Evolutionary conservation across 371 early-diverging fungal genomes (phyloP).

Genomic region (Thermomucor indicae-seudaticae): DNA sequence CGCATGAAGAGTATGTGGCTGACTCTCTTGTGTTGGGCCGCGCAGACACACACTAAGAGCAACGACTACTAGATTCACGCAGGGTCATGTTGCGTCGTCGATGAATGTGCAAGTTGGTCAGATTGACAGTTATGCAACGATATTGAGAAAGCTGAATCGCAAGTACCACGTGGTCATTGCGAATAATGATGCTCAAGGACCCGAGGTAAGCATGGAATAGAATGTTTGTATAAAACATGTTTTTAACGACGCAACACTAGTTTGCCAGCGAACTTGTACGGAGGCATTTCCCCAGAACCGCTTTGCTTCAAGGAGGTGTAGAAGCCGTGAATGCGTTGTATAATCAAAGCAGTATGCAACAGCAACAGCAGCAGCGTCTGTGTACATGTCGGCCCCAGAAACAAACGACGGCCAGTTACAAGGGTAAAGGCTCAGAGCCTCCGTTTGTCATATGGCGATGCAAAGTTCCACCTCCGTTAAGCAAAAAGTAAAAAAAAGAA

Average conservation of each 20-base stretch:
- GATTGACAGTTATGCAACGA: constrained; percentile 39
- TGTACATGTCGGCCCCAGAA: constrained; percentile 45
- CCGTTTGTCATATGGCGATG: constrained; percentile 49
- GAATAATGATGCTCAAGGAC: constrained; percentile 40
- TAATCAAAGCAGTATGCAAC: not conserved
- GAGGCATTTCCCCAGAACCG: constrained; percentile 43
- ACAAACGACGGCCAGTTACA: constrained; percentile 40
- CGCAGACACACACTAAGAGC: too few relatives aligned
- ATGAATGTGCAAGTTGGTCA: constrained; percentile 50
- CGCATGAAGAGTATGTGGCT: constrained; percentile 57
- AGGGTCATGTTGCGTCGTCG: constrained; percentile 57
- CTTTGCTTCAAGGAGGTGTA: constrained; percentile 55
- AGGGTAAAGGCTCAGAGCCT: constrained; percentile 48
- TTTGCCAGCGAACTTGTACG: constrained; percentile 52
- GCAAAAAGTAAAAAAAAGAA: constrained; percentile 17
- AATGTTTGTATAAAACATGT: not conserved
- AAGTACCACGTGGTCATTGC: constrained; percentile 59
- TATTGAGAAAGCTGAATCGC: constrained; percentile 50
- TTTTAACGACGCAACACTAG: too few relatives aligned
- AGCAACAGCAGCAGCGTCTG: too few relatives aligned
- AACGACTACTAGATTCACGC: constrained; percentile 37
- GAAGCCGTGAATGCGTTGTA: constrained; percentile 38
- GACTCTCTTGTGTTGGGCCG: too few relatives aligned
- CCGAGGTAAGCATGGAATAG: constrained; percentile 41
- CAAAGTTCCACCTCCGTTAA: constrained; percentile 30